Percentiles rank a stretch among this genome's conserved stretches.
Conservation (phyloP, 1,284 basidiomycete species). For the Thelephora terrestris region DNA sequence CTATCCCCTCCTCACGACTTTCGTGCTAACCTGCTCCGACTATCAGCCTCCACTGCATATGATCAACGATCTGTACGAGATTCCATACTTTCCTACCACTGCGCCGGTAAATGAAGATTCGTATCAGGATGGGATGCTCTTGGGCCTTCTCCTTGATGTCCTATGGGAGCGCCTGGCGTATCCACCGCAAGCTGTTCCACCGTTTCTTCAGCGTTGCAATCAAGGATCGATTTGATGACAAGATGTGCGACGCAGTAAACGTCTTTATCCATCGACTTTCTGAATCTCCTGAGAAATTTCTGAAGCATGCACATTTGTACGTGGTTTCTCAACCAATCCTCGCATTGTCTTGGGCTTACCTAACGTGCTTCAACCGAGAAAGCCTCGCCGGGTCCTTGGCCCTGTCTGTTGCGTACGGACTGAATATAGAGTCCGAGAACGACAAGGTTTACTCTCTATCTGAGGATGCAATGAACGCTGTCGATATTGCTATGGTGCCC, state of each 20-base stretch:
- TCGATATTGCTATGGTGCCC: conserved; percentile 16
- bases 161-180: conserved; percentile 17
- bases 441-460: conserved; percentile 16
- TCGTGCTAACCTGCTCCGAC: neutral
- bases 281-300: neutral
- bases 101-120: neutral
- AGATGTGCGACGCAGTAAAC: neutral
- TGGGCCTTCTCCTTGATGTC: conserved; percentile 13
- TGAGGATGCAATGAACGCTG: conserved; percentile 17
- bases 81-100: neutral
- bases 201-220: neutral
- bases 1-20: neutral
- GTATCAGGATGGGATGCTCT: conserved; percentile 7
- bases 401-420: conserved; percentile 24
- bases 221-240: neutral
- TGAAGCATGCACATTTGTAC: neutral
- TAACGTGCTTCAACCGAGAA: conserved; percentile 1
- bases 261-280: conserved; percentile 8
- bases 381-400: conserved; percentile 22
- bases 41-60: neutral
- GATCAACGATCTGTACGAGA: neutral
- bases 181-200: conserved; percentile 11
- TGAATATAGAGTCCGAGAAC: conserved; percentile 16
- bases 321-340: too few species aligned
- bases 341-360: conserved; percentile 6